Evolutionary conservation across 2,329 filamentous ascomycete species (phyloP).

Genomic region (Fusarium citri): DNA sequence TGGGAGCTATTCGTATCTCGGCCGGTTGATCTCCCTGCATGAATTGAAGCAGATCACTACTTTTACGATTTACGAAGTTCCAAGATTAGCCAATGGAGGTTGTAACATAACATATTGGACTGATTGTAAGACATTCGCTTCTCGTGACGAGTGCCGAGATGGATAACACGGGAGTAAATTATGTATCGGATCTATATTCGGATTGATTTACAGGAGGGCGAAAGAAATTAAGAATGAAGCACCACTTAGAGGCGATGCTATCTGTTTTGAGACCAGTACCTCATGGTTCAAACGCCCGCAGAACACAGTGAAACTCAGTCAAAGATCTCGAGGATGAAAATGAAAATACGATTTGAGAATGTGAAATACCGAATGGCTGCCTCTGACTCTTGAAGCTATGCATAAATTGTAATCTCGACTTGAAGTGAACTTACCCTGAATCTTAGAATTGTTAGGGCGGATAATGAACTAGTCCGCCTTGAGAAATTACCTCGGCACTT

Average conservation of each 20-base stretch:
- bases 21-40: background rate
- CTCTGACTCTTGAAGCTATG: background rate
- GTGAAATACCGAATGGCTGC: too few species aligned
- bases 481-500: background rate
- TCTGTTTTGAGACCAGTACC: too few species aligned
- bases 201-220: accelerated
- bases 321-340: too few species aligned
- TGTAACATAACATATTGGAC: background rate
- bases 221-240: background rate
- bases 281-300: too few species aligned
- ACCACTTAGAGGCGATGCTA: accelerated
- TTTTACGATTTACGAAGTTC: background rate
- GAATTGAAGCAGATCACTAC: background rate
- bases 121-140: background rate
- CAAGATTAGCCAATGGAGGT: background rate
- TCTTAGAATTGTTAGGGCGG: accelerated
- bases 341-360: too few species aligned
- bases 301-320: too few species aligned
- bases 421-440: background rate
- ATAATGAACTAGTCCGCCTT: background rate
- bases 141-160: background rate
- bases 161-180: background rate
- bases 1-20: background rate
- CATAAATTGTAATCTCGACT: background rate
- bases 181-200: background rate